phyloP scores from a whole-genome alignment of 1,284 basidiomycete species.

The Moesziomyces parantarcticus region DNA sequence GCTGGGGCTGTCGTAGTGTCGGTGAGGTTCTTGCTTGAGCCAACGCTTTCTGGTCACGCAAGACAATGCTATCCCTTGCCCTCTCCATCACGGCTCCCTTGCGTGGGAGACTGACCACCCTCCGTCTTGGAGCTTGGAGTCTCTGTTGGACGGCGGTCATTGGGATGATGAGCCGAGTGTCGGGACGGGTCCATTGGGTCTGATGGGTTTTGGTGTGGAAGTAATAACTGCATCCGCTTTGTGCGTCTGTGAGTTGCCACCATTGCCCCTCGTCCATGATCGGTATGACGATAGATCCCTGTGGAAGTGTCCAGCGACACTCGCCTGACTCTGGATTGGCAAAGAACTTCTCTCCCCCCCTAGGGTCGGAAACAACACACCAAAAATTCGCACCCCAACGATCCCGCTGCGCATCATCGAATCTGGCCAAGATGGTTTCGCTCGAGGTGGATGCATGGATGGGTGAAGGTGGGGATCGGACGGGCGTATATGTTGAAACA shows the following conservation, averaged over 20 bases:
- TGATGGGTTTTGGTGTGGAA: conserved; percentile 88
- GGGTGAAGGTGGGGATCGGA: too few species aligned
- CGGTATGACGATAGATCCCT: conserved; percentile 88
- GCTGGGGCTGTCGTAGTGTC: too few species aligned
- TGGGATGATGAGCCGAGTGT: conserved; percentile 83
- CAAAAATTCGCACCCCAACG: conserved; percentile 53
- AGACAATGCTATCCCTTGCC: conserved; percentile 7
- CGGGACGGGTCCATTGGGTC: conserved; percentile 87
- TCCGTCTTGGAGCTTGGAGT: background rate
- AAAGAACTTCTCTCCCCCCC: conserved; percentile 74
- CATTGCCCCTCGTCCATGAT: conserved; percentile 87
- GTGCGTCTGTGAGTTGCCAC: conserved; percentile 90
- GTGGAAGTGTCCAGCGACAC: conserved; percentile 89
- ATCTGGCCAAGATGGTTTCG: too few species aligned
- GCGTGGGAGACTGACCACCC: conserved; percentile 6
- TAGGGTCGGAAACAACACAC: conserved; percentile 41
- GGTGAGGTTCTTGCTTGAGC: too few species aligned
- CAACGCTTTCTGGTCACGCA: conserved; percentile 5
- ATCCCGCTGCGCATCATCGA: too few species aligned
- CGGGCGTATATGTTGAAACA: too few species aligned
- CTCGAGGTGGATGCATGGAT: too few species aligned
- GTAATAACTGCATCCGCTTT: conserved; percentile 84
- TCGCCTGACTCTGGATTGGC: conserved; percentile 91
- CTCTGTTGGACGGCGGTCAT: conserved; percentile 79
- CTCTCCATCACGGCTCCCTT: background rate